Conservation (phyloP, 331 rosid species). For the Malus hybrid region DNA sequence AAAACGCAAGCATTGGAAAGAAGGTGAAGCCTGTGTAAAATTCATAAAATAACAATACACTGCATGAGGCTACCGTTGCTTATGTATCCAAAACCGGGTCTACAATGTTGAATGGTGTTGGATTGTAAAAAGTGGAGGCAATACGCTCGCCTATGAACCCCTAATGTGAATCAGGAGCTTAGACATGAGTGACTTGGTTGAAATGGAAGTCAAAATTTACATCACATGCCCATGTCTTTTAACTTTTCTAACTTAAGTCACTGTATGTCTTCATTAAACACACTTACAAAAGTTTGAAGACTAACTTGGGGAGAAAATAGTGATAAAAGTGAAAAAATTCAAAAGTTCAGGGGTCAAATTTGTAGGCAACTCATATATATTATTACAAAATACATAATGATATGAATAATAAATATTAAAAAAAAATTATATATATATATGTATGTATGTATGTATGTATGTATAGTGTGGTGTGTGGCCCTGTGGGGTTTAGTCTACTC, state of each 20-base stretch:
- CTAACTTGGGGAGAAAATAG: background rate
- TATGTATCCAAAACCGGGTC: background rate
- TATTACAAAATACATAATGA: background rate
- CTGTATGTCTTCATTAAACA: background rate
- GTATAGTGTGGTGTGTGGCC: conserved; percentile 11
- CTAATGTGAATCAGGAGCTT: background rate
- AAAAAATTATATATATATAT: background rate
- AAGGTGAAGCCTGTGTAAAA: background rate
- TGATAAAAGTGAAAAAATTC: background rate
- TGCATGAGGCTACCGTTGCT: no score
- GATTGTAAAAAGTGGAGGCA: background rate
- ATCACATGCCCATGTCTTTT: no score
- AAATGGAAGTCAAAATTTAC: background rate
- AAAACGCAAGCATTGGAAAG: background rate
- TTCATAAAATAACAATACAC: background rate
- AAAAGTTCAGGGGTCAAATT: background rate
- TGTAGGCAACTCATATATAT: background rate
- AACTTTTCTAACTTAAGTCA: background rate
- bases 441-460: no score
- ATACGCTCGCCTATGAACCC: background rate
- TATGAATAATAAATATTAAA: background rate
- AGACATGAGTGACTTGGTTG: background rate
- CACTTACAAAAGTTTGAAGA: background rate
- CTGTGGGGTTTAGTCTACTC: conserved; percentile 26
- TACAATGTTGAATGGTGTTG: background rate